Evolutionary conservation across 2,329 filamentous ascomycete genomes (phyloP).

Genomic region (Penicillium paneum): DNA sequence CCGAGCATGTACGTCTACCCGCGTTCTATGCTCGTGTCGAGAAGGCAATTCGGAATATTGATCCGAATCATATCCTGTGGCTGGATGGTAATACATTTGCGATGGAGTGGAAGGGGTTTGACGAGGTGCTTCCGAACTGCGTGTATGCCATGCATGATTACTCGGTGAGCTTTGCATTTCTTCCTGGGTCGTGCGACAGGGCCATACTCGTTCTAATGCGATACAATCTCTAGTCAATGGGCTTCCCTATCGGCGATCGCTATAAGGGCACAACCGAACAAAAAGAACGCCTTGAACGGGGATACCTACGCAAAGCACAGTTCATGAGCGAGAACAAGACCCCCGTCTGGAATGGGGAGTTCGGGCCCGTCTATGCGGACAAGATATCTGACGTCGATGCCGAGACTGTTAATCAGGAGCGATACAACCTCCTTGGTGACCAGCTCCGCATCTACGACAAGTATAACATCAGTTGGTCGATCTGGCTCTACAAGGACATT

Average conservation of each 20-base stretch:
- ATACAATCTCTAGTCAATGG: constrained; percentile 31
- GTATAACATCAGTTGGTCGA: constrained; percentile 55
- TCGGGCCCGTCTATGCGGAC: constrained; percentile 44
- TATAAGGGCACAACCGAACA: constrained; percentile 45
- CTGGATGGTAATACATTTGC: constrained; percentile 47
- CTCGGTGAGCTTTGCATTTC: constrained; percentile 22
- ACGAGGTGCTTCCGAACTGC: constrained; percentile 43
- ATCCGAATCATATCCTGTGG: constrained; percentile 48
- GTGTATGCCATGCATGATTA: constrained; percentile 50
- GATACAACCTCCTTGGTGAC: constrained; percentile 48
- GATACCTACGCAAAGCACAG: constrained; percentile 49
- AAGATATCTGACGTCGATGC: constrained; percentile 29
- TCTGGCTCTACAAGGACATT: constrained; percentile 60
- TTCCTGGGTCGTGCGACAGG: too few relatives aligned
- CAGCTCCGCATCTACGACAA: constrained; percentile 54
- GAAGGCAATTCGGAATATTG: constrained; percentile 46
- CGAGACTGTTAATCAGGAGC: constrained; percentile 42
- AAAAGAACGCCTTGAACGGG: constrained; percentile 40
- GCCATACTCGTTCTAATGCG: neutral
- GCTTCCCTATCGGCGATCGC: constrained; percentile 41
- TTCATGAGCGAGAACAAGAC: constrained; percentile 45
- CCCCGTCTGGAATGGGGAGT: constrained; percentile 56
- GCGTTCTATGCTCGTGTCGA: constrained; percentile 49
- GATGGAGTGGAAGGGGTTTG: constrained; percentile 47
- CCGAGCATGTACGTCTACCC: constrained; percentile 46